phyloP scores from a whole-genome alignment of 805 yeast species.

The Schizosaccharomyces cryophilus region DNA sequence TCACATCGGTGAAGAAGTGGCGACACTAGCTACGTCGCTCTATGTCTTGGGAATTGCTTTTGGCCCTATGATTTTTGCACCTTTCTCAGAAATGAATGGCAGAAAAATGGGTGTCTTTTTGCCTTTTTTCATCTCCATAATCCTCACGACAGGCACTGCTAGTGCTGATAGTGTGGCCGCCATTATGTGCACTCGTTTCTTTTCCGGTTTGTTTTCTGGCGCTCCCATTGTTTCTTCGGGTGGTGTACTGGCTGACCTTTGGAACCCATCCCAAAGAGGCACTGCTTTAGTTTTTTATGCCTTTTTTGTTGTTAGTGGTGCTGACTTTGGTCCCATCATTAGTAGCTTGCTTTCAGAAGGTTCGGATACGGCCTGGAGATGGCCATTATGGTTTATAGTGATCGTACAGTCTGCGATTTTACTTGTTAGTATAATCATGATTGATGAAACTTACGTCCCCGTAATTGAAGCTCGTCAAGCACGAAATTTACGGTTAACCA shows the following conservation, averaged over 20 bases:
- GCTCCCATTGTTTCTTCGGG: background rate
- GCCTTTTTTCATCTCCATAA: constrained; percentile 17
- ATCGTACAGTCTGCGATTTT: constrained; percentile 1
- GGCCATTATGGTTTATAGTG: constrained; percentile 22
- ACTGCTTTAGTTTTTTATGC: background rate
- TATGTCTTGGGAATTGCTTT: constrained; percentile 57
- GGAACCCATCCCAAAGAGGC: background rate
- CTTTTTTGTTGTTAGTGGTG: background rate
- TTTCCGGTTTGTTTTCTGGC: constrained; percentile 31
- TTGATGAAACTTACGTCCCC: constrained; percentile 53
- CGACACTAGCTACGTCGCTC: constrained; percentile 47
- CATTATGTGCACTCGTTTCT: constrained; percentile 18
- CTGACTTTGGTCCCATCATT: constrained; percentile 18
- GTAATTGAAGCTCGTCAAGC: constrained; percentile 41
- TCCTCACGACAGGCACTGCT: constrained; percentile 3
- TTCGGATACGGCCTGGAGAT: constrained; percentile 27
- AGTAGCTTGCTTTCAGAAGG: constrained; percentile 26
- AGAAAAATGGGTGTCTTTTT: background rate
- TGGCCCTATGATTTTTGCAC: constrained; percentile 67
- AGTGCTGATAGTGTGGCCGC: background rate
- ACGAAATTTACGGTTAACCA: constrained; percentile 30
- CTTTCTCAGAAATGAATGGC: constrained; percentile 34
- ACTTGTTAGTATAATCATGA: constrained; percentile 15
- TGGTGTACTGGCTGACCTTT: background rate
- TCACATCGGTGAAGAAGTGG: constrained; percentile 38